Percentiles rank a stretch among this genome's conserved stretches.
Evolutionary conservation across 306 rosid species (phyloP).

Genomic region (Citrullus colocynthis): DNA sequence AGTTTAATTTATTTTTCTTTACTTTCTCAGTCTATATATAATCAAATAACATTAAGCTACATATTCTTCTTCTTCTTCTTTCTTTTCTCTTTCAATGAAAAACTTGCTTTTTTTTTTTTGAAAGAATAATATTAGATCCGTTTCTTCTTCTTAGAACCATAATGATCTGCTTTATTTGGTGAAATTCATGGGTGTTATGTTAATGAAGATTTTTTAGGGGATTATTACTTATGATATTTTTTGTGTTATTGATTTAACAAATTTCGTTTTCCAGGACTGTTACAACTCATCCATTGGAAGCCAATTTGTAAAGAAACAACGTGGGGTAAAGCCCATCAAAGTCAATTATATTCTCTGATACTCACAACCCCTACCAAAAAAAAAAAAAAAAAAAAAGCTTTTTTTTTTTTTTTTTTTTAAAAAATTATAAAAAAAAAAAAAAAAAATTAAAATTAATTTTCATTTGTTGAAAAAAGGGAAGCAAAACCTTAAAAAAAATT

Average conservation of each 20-base stretch:
- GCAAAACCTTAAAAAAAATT: no score
- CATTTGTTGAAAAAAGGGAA: no score
- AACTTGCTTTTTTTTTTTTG: not conserved
- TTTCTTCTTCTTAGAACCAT: not conserved
- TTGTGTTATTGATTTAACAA: not conserved
- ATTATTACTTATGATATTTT: not conserved
- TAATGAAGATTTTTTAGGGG: not conserved
- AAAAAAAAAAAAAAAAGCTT: not conserved
- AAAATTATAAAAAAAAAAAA: no score
- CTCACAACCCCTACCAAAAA: not conserved
- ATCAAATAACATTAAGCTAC: not conserved
- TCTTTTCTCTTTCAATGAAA: not conserved
- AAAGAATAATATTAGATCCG: not conserved
- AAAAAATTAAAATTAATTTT: no score
- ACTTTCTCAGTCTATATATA: not conserved
- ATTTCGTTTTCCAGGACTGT: not conserved
- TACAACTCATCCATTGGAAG: not conserved
- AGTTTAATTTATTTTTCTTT: not conserved
- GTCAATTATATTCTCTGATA: slow-evolving; percentile 1
- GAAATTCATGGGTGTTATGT: not conserved
- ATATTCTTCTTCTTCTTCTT: not conserved
- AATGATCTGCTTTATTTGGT: not conserved
- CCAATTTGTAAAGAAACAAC: not conserved
- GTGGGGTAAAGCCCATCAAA: slow-evolving; percentile 6
- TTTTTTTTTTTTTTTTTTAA: no score